Base-by-base conservation (phyloP, 2,329 filamentous ascomycete species). In the Helotiales sp. region DNA sequence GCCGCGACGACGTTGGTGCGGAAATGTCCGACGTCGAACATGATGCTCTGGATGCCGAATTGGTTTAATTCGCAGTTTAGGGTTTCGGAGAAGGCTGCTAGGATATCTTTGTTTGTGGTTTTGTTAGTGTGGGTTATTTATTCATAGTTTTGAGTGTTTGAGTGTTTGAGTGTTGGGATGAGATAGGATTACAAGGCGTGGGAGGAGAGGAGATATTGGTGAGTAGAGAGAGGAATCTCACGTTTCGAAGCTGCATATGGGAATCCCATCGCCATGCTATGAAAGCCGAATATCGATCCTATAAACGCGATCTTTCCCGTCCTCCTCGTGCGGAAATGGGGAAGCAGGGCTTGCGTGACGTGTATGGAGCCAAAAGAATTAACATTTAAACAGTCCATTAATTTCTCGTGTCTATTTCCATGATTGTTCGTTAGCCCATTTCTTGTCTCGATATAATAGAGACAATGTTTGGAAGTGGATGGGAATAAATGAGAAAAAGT, bases 281-380 rank as follows among this genome's bases (percentile, higher is more conserved):
- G 22, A 17, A 40, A 22, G 15, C 36, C 36, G 15, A 40, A 40
- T 15, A 40, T 40, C 5, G 36, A 40, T 15, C 36, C 36, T 19
- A 15, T 40, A 17, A 40, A 40, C 2, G 36, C 36, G 15, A 40
- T 40, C 17, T 29, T 29, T 47, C 36, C 36, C 36, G 36, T 19
- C 36, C 68, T 60, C 4, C 72, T 74, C 7, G 67, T 63, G 19
- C 81, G 75, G 64, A 84, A 73, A 30, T 74, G 69, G 0, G 80
- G 79, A 0, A 83, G 66, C 9, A 78, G 73, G 0, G 79, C 78
- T 9, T 77, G 76, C 27, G 76, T 74, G 0, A 81, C 74, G 57
- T 78, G 79, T 44, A 81, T 69, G 9, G 73, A 68, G 3, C 81
- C 81, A 59, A 83, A 79, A 38, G 84, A 78, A 57, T 85, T 84